Evolutionary conservation across 805 yeast genomes (phyloP).

Genomic region (Candida tammaniensis): DNA sequence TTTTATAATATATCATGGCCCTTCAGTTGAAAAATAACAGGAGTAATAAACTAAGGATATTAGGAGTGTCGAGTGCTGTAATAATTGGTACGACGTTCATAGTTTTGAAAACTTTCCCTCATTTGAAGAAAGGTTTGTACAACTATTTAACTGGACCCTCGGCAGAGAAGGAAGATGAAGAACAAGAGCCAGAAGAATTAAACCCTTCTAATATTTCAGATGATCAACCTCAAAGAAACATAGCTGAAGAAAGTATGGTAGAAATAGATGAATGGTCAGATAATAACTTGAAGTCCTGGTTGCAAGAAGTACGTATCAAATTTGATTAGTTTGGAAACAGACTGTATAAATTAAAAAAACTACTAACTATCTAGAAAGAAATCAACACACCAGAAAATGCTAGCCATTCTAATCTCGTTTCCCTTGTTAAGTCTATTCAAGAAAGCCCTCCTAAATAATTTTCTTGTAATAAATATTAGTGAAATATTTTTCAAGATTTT

Average conservation of each 20-base stretch:
- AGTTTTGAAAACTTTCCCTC: conserved; percentile 50
- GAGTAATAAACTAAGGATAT: conserved; percentile 13
- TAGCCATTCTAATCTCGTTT: conserved; percentile 43
- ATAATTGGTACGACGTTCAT: conserved; percentile 42
- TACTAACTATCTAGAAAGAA: conserved; percentile 37
- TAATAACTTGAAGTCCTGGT: conserved; percentile 33
- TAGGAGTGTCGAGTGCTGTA: conserved; percentile 38
- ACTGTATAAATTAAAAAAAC: neutral
- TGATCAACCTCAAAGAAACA: conserved; percentile 9
- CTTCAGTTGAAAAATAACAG: conserved; percentile 12
- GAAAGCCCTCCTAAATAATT: conserved; percentile 21
- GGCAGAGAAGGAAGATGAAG: conserved; percentile 17
- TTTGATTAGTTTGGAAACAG: neutral
- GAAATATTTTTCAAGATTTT: conserved; percentile 10
- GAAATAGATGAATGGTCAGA: conserved; percentile 34
- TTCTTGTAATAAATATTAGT: conserved; percentile 20
- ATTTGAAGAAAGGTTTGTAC: conserved; percentile 30
- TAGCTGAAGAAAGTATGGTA: conserved; percentile 19
- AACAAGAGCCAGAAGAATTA: conserved; percentile 24
- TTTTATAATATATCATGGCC: conserved; percentile 3
- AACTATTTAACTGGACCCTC: conserved; percentile 18
- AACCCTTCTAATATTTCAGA: conserved; percentile 6
- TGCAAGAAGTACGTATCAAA: conserved; percentile 35
- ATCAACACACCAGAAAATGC: conserved; percentile 44
- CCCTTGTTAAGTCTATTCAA: conserved; percentile 45